Evolutionary conservation across 352 stramenopile species (phyloP), one percentile per base, ranked within the genome.

Genomic region (Phytophthora idaei): DNA sequence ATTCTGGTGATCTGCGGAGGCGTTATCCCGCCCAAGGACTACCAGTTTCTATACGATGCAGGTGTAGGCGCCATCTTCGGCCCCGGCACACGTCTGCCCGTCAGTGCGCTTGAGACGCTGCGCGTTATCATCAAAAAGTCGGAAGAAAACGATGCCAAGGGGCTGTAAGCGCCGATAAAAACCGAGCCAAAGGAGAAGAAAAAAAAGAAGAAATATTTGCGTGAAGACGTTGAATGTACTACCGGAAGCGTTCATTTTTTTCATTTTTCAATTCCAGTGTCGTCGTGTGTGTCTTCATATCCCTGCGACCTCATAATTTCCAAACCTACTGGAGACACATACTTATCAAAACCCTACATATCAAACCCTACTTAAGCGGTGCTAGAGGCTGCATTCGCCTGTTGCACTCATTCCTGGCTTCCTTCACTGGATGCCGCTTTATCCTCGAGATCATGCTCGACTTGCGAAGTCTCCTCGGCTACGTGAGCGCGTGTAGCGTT

Each of bases 21-120:
- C 34, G 96, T 99, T 7, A 99, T 99, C 70, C 97, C 97, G 46
- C 94, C 89, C 25, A 87, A 89, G 80, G 97, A 99, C 74, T 99
- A 99, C 68, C 86, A 98, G 42, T 98, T 98, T 72, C 73, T 99
- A 34, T 94, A 98, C 64, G 83, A 98, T 31, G 81, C 90, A 47
- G 96, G 95, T 29, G 96, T 97, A 17, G 78, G 77, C 42, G 94
- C 91, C 49, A 92, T 99, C 52, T 99, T 99, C 77, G 97, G 97
- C 14, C 97, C 97, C 27, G 97, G 97, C 42, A 99, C 97, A 37
- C 86, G 91, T 28, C 93, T 99, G 32, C 90, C 93, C 25, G 79
- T 87, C 45, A 90, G 89, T 54, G 93, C 92, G 6, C 76, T 57
- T 21, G 73, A 89, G 12, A 85, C 79, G 10, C 32, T 91, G 27